Conservation (phyloP, 768 basidiomycete genomes). For the Mycena latifolia region DNA sequence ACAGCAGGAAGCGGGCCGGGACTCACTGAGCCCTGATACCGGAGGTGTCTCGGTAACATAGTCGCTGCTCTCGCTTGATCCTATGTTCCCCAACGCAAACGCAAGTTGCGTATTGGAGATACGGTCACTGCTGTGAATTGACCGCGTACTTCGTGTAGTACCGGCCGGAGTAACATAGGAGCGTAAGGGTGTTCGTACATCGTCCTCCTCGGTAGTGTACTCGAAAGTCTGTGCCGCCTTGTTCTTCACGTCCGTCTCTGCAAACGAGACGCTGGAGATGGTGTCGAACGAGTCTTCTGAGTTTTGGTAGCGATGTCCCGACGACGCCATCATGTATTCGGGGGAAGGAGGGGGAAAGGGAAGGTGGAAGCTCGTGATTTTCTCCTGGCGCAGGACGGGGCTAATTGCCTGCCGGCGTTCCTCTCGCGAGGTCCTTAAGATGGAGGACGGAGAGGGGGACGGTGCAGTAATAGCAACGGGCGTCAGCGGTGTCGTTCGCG, state of each 20-base stretch:
- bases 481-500: slow-evolving; percentile 13
- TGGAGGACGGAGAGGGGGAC: slow-evolving; percentile 11
- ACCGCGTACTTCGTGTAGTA: slow-evolving; percentile 5
- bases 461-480: slow-evolving; percentile 26
- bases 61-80: not conserved
- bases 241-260: slow-evolving; percentile 17
- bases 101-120: slow-evolving; percentile 32
- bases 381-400: slow-evolving; percentile 11
- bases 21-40: no score
- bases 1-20: no score
- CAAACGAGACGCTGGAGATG: slow-evolving; percentile 32
- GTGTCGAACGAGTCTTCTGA: slow-evolving; percentile 31
- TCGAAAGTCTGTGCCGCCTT: not conserved
- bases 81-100: slow-evolving; percentile 8
- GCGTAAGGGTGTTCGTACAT: slow-evolving; percentile 18
- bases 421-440: not conserved
- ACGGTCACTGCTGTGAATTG: slow-evolving; percentile 32
- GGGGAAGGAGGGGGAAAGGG: slow-evolving; percentile 25
- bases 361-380: slow-evolving; percentile 24
- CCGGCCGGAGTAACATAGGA: not conserved
- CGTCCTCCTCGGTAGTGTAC: slow-evolving; percentile 3
- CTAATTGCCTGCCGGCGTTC: slow-evolving; percentile 17
- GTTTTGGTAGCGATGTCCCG: not conserved
- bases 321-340: slow-evolving; percentile 14
- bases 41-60: no score